These are phyloP conservation scores for Cyclaneusma minus DNA, from an alignment of 2,329 filamentous ascomycete genomes.

Conservation along the genomic window DNA sequence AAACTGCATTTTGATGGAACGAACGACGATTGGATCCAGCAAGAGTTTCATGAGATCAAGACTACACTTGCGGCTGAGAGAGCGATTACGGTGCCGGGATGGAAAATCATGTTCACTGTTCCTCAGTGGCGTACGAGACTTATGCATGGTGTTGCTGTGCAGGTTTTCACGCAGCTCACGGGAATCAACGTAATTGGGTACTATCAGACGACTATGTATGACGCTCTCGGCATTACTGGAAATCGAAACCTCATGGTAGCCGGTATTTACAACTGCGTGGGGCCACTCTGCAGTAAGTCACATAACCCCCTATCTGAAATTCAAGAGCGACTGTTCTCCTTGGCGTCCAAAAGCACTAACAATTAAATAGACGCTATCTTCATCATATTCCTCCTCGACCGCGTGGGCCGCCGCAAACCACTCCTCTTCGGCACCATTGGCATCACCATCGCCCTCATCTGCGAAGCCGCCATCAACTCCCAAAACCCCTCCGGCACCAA, in stretches of 20 bases:
- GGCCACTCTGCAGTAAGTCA: conserved; percentile 29
- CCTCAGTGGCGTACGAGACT: conserved; percentile 45
- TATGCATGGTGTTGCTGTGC: conserved; percentile 42
- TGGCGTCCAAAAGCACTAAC: conserved; percentile 17
- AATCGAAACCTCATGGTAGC: conserved; percentile 35
- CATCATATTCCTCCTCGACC: conserved; percentile 38
- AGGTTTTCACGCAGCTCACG: conserved; percentile 51
- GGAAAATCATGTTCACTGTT: conserved; percentile 39
- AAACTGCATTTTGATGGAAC: conserved; percentile 37
- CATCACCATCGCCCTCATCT: conserved; percentile 40
- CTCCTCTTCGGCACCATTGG: conserved; percentile 35
- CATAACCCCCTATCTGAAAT: not conserved
- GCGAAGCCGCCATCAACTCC: conserved; percentile 42
- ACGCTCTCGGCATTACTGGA: conserved; percentile 38
- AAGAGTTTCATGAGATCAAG: conserved; percentile 43
- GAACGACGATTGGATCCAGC: conserved; percentile 40
- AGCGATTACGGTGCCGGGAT: conserved; percentile 34
- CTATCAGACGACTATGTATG: conserved; percentile 44
- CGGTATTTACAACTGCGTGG: conserved; percentile 44
- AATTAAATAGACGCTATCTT: conserved; percentile 34
- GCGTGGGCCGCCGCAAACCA: conserved; percentile 33
- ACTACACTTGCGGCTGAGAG: conserved; percentile 45
- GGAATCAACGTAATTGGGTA: conserved; percentile 48
- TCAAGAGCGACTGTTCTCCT: conserved; percentile 1
- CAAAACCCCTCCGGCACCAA: conserved; percentile 25